Conservation (phyloP, 164 flowering plant genomes). For the Chloranthus sessilifolius region DNA sequence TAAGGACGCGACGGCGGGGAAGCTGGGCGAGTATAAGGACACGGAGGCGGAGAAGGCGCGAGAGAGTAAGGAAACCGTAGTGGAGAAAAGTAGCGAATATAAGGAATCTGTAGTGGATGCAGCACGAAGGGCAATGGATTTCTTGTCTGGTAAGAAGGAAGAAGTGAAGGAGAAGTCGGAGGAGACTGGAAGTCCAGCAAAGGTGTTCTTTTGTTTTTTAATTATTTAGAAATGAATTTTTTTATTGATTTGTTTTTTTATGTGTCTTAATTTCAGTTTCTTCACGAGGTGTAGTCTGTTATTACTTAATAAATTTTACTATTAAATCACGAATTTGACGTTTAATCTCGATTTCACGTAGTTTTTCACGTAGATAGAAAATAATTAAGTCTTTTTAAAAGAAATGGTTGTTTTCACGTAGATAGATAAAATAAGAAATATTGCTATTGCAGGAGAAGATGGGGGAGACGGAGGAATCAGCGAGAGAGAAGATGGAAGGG, state of each 20-base stretch:
- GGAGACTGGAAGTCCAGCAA: conserved; percentile 33
- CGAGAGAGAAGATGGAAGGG: conserved; percentile 48
- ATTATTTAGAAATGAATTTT: not conserved
- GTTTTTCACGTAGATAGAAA: not conserved
- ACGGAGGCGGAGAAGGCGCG: conserved; percentile 32
- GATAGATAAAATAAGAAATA: not conserved
- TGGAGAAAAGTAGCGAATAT: conserved; percentile 33
- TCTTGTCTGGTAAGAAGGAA: conserved; percentile 59
- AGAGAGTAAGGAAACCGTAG: conserved; percentile 36
- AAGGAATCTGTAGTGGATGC: conserved; percentile 61
- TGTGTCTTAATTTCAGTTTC: not conserved
- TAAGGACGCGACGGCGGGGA: conserved; percentile 27
- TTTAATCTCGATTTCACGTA: not conserved
- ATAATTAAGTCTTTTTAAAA: not conserved
- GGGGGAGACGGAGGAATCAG: conserved; percentile 35
- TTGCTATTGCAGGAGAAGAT: conserved; percentile 51
- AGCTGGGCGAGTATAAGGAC: conserved; percentile 30
- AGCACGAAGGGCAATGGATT: conserved; percentile 52
- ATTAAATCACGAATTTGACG: too few species aligned
- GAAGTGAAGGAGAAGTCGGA: conserved; percentile 36
- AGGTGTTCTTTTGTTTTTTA: conserved; percentile 15
- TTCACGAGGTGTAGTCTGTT: too few species aligned
- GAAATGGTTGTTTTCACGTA: not conserved
- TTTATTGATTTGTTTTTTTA: not conserved
- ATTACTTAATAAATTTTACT: too few species aligned